Evolutionary conservation across 208 protist species (phyloP), one percentile per base, ranked within the genome.

Genomic region (Naegleria gruberi): DNA sequence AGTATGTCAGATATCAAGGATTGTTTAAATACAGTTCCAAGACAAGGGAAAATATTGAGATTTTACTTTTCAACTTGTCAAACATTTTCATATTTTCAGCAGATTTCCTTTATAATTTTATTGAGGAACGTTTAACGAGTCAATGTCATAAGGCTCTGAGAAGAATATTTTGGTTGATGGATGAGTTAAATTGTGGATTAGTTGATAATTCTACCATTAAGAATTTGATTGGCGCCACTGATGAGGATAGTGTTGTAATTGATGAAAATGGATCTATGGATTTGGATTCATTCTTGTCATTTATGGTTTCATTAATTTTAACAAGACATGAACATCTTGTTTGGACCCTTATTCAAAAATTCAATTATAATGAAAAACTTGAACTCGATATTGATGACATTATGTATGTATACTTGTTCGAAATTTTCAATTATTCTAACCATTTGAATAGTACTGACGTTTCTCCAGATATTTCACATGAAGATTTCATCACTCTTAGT

Each of bases 131-230:
- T 30, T 23, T 65, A 19, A 65, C 51, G 30, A 65, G 51, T 19
- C 51, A 65, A 65, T 65, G 51, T 65, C 51, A 65, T 23, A 65
- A 65, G 12, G 82, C 82, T 46, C n/a, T 86, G 17, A 7, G 34
- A 46, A 86, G 82, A 86, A 40, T 46, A 86, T 86, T 86, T 47
- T 86, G 82, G 82, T 34, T 86, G 19, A 43, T 86, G 15, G 82
- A 86, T 46, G 23, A 46, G 17, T 0, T 45, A 26, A 40, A 40
- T 30, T 4, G 34, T 37, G 42, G 82, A 42, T 0, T 37, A 26
- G 17, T 86, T 23, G 6, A 43, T 17, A 10, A 40, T 43, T 10
- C 17, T 10, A 42, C 19, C 15, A 4, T 82, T 40, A 82, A 34
- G 34, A 19, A 17, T 1, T 30, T 82, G 30, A 17, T 82, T 10